A percentile compares a stretch with the other conserved stretches of the same genome.
phyloP scores from a whole-genome alignment of 2,329 filamentous ascomycete species.

The Purpureocillium takamizusanense region DNA sequence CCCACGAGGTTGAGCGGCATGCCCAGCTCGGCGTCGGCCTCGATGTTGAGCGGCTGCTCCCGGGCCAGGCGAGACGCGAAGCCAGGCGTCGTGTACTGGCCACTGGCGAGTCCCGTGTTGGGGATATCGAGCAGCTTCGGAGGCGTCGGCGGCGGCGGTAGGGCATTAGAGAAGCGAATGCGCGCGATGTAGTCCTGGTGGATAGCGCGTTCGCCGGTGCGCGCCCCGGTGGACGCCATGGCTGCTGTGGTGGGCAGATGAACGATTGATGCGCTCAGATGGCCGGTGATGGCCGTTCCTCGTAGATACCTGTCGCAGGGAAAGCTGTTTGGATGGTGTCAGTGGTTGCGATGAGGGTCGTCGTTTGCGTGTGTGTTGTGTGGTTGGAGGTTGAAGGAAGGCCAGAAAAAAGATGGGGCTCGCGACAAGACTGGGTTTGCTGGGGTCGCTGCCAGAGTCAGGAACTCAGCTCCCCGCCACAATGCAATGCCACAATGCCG shows the following conservation, averaged over 20 bases:
- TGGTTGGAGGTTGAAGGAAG: too few species aligned
- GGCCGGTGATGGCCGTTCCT: too few species aligned
- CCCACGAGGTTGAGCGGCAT: conserved; percentile 96
- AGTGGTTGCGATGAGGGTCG: too few species aligned
- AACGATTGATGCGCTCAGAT: too few species aligned
- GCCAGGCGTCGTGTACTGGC: conserved; percentile 80
- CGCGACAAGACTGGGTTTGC: too few species aligned
- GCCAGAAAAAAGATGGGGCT: too few species aligned
- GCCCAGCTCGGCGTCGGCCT: conserved; percentile 93
- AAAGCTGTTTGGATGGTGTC: too few species aligned
- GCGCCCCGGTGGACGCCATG: conserved; percentile 25
- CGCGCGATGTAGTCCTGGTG: conserved; percentile 97
- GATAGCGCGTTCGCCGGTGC: conserved; percentile 48
- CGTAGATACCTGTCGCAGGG: too few species aligned
- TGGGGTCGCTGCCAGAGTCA: too few species aligned
- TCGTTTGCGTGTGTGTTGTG: too few species aligned
- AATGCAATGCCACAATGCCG: too few species aligned
- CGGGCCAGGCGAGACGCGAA: conserved; percentile 84
- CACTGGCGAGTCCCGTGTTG: conserved; percentile 77
- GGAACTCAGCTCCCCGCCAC: too few species aligned
- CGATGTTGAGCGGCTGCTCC: conserved; percentile 91
- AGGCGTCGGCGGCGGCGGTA: conserved; percentile 87
- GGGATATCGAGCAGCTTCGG: conserved; percentile 97
- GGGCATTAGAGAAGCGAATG: conserved; percentile 89
- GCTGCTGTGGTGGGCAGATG: conserved; percentile 2